Conservation (phyloP, 129 eudicot genomes). For the Tagetes erecta region DNA sequence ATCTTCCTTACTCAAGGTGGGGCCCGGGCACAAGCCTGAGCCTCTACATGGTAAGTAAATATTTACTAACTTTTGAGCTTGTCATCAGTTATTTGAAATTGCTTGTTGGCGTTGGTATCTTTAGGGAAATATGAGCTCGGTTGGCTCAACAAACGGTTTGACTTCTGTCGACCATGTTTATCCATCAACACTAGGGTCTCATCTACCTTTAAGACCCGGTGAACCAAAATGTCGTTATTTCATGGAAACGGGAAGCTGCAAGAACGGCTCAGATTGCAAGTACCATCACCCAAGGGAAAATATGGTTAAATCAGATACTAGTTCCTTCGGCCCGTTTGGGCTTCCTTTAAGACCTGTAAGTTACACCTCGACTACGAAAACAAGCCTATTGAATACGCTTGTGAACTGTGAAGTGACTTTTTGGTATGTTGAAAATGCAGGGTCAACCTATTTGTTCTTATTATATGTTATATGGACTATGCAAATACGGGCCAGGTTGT, state of each 20-base stretch:
- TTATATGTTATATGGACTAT: slow-evolving; percentile 60
- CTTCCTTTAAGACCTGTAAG: slow-evolving; percentile 84
- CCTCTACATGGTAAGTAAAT: slow-evolving; percentile 48
- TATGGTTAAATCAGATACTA: slow-evolving; percentile 35
- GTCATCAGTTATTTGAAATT: not conserved
- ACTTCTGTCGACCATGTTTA: slow-evolving; percentile 36
- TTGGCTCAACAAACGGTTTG: slow-evolving; percentile 36
- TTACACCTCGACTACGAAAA: slow-evolving; percentile 16
- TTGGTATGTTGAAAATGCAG: slow-evolving; percentile 43
- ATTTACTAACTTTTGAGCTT: not conserved
- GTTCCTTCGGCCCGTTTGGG: slow-evolving; percentile 46
- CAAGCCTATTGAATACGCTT: not conserved
- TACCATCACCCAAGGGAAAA: slow-evolving; percentile 74
- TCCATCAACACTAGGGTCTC: slow-evolving; percentile 30
- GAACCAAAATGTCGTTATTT: slow-evolving; percentile 80
- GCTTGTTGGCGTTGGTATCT: slow-evolving; percentile 16
- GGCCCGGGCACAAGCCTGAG: slow-evolving; percentile 18
- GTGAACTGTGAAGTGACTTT: not conserved
- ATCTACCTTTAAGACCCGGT: slow-evolving; percentile 74
- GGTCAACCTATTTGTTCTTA: slow-evolving; percentile 62
- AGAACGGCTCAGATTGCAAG: slow-evolving; percentile 73
- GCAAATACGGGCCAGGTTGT: slow-evolving; percentile 75
- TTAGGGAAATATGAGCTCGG: slow-evolving; percentile 48
- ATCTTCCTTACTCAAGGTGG: slow-evolving; percentile 34
- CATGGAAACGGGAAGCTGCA: slow-evolving; percentile 68